These are phyloP conservation scores for Abrus precatorius DNA, from an alignment of 306 rosid genomes.

Conservation along the genomic window DNA sequence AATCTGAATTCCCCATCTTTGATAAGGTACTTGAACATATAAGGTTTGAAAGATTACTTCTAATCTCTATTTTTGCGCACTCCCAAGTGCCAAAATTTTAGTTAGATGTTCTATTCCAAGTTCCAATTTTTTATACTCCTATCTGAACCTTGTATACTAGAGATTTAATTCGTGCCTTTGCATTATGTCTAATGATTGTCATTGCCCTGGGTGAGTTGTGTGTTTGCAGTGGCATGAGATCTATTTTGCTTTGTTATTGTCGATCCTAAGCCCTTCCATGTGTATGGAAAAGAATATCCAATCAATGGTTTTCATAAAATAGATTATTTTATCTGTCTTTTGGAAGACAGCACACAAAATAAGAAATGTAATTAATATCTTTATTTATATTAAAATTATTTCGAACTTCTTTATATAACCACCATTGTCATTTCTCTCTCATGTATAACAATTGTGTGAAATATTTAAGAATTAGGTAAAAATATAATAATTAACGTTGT, in stretches of 20 bases:
- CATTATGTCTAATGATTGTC: slow-evolving; percentile 20
- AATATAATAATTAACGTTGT: too few species aligned
- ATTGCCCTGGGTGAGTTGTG: not conserved
- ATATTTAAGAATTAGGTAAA: too few species aligned
- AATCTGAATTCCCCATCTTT: slow-evolving; percentile 86
- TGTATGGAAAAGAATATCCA: slow-evolving; percentile 1
- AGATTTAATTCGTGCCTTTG: slow-evolving; percentile 37
- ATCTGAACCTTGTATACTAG: slow-evolving; percentile 11
- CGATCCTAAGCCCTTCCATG: not conserved
- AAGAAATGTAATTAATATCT: too few species aligned
- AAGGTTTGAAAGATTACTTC: not conserved
- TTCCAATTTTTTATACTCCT: not conserved
- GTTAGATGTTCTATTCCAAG: slow-evolving; percentile 5
- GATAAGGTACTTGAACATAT: slow-evolving; percentile 66
- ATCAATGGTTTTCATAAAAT: not conserved
- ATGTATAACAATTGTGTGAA: too few species aligned
- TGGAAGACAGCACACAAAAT: too few species aligned
- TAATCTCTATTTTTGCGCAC: not conserved
- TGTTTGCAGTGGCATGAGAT: slow-evolving; percentile 15
- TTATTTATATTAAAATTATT: too few species aligned
- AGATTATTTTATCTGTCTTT: too few species aligned
- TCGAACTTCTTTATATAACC: too few species aligned
- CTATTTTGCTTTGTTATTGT: slow-evolving; percentile 1
- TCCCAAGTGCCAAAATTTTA: not conserved
- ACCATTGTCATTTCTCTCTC: too few species aligned